A percentile compares a stretch with the other conserved stretches of the same genome.
phyloP scores from a whole-genome alignment of 2,329 filamentous ascomycete species.

The Nigrospora osmanthi region DNA sequence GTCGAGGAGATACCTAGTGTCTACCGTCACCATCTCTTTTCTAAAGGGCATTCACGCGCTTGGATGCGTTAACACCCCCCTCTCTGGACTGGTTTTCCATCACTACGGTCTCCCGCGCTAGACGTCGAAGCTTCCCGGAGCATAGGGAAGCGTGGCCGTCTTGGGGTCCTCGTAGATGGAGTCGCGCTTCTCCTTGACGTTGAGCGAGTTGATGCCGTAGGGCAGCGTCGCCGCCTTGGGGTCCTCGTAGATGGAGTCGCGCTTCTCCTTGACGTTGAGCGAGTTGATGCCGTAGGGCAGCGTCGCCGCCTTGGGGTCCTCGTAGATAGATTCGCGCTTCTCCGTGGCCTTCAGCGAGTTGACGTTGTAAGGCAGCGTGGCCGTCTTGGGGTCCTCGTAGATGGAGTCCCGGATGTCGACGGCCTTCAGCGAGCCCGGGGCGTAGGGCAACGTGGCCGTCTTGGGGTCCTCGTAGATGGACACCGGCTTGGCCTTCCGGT shows the following conservation, averaged over 20 bases:
- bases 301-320: not conserved
- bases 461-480: not conserved
- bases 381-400: not conserved
- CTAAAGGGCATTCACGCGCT: too few relatives aligned
- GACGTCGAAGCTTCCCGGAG: not conserved
- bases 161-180: not conserved
- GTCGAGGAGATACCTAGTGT: too few relatives aligned
- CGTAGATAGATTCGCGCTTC: not conserved
- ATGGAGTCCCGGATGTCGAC: not conserved
- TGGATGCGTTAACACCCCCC: too few relatives aligned
- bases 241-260: not conserved
- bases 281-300: not conserved
- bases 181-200: not conserved
- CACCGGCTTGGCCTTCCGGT: not conserved
- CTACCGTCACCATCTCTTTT: too few relatives aligned
- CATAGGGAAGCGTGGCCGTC: not conserved
- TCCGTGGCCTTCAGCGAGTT: not conserved
- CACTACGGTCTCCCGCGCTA: too few relatives aligned
- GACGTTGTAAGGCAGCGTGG: not conserved
- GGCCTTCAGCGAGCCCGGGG: not conserved
- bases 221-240: conserved; percentile 1
- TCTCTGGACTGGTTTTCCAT: too few relatives aligned
- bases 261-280: not conserved
- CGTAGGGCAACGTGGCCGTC: not conserved
- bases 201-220: not conserved